Evolutionary conservation across 345 rosid species (phyloP).

Genomic region (Punica granatum): DNA sequence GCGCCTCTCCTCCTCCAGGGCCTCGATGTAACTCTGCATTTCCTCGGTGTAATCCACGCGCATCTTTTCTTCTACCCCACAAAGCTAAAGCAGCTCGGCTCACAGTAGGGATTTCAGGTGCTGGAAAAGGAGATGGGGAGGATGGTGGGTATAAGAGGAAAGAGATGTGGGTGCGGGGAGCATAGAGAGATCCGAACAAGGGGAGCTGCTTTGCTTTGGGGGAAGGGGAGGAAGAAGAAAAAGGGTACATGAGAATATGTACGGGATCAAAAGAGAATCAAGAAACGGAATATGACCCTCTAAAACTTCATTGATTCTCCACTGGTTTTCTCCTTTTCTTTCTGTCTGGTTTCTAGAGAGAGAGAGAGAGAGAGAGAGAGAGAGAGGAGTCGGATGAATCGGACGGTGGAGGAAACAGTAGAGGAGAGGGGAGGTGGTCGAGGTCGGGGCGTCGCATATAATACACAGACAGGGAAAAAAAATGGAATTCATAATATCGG

Average conservation of each 20-base stretch:
- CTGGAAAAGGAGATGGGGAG: background rate
- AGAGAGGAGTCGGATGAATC: conserved; percentile 1
- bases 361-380: conserved; percentile 2
- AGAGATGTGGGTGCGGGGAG: conserved; percentile 11
- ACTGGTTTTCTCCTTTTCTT: background rate
- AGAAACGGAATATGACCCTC: conserved; percentile 43
- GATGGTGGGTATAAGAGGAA: background rate
- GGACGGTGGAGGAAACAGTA: conserved; percentile 6
- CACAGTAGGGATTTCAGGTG: background rate
- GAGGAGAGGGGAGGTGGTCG: background rate
- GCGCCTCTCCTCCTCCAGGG: conserved; percentile 76
- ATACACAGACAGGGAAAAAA: background rate
- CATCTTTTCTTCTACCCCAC: background rate
- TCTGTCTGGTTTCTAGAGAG: background rate
- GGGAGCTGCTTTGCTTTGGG: background rate
- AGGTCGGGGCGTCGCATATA: conserved; percentile 20
- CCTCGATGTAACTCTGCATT: conserved; percentile 54
- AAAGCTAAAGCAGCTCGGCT: background rate
- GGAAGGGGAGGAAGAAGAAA: conserved; percentile 6
- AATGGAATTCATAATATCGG: conserved; percentile 1
- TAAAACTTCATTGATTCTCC: background rate
- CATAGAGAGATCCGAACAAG: conserved; percentile 40
- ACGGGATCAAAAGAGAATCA: conserved; percentile 74
- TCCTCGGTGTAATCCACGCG: conserved; percentile 41
- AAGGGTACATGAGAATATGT: conserved; percentile 20